These are phyloP conservation scores for Mucor indicus DNA, from an alignment of 371 early-diverging fungal genomes.

Conservation along the genomic window DNA sequence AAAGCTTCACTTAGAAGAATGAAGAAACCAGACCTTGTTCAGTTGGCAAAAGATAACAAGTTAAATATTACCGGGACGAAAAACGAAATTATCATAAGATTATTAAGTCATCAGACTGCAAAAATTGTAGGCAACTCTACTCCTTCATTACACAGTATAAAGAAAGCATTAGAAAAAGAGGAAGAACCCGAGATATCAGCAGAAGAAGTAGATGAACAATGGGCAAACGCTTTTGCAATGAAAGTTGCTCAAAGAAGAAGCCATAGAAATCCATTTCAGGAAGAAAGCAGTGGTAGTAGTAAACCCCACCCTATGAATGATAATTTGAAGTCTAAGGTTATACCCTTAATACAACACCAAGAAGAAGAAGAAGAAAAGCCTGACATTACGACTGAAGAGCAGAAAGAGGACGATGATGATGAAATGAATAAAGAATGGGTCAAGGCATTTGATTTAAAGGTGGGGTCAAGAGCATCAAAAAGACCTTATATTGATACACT, in stretches of 20 bases:
- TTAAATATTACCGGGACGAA: constrained; percentile 17
- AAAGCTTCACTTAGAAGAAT: constrained; percentile 17
- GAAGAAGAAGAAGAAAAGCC: not conserved
- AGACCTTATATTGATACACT: constrained; percentile 4
- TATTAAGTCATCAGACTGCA: constrained; percentile 13
- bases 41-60: constrained; percentile 18
- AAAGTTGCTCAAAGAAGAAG: constrained; percentile 22
- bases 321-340: not conserved
- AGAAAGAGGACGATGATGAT: no score
- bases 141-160: not conserved
- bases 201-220: constrained; percentile 14
- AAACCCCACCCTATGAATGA: constrained; percentile 12
- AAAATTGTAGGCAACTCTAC: constrained; percentile 8
- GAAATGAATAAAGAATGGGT: constrained; percentile 20
- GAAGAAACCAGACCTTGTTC: constrained; percentile 17
- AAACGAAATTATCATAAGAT: constrained; percentile 20
- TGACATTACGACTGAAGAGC: no score
- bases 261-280: not conserved
- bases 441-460: constrained; percentile 25
- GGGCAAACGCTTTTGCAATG: constrained; percentile 33
- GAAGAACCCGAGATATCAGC: not conserved
- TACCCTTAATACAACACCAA: not conserved
- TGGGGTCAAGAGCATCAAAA: constrained; percentile 14
- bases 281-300: not conserved
- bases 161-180: not conserved